phyloP scores from a whole-genome alignment of 352 stramenopile genomes.

The Globisporangium orthogonon region DNA sequence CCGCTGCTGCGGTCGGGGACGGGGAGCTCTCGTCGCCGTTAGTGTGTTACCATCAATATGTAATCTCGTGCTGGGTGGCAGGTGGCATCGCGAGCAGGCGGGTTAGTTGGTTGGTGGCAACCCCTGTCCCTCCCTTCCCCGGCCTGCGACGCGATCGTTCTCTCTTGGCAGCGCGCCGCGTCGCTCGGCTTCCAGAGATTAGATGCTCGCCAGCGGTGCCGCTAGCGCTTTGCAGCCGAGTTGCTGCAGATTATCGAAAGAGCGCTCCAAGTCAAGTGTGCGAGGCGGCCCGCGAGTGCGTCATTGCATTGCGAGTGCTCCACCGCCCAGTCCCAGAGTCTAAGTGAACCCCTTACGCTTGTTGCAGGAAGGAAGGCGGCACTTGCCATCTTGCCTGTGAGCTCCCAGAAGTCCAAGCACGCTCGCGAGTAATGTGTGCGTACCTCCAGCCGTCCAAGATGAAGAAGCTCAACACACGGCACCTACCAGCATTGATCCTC shows the following conservation, averaged over 20 bases:
- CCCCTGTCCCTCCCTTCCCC: neutral
- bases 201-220: neutral
- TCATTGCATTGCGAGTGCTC: too few relatives aligned
- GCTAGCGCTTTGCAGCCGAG: too few relatives aligned
- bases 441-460: neutral
- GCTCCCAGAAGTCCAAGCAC: too few relatives aligned
- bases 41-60: neutral
- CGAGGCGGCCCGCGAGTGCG: too few relatives aligned
- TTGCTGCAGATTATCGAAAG: too few relatives aligned
- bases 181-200: slow-evolving; percentile 3
- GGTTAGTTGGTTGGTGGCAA: neutral
- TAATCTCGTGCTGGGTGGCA: neutral
- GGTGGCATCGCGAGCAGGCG: neutral
- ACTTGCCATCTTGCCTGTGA: too few relatives aligned
- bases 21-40: neutral
- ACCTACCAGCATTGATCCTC: neutral
- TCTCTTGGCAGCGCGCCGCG: neutral
- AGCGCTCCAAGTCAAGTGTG: too few relatives aligned
- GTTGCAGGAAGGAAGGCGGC: too few relatives aligned
- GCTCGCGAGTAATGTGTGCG: neutral
- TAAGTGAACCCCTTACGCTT: too few relatives aligned
- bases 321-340: too few relatives aligned
- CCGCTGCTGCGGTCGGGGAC: neutral
- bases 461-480: neutral
- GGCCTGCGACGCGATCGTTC: neutral